Conservation (phyloP, 1,284 basidiomycete species). For the Ustilago sp. region DNA sequence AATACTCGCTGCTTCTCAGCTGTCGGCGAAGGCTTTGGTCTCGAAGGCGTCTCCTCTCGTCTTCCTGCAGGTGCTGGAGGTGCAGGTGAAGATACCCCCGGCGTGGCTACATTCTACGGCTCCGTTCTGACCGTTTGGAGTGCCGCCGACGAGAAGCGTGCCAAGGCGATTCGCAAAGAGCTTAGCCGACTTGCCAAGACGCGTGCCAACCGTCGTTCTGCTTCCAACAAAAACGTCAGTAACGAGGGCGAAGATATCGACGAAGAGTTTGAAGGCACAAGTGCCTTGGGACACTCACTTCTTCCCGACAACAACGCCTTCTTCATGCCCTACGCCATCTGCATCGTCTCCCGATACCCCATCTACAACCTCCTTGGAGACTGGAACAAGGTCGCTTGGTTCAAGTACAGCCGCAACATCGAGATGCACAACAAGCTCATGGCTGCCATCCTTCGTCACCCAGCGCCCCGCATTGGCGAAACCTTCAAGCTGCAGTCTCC, state of each 20-base stretch:
- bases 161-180: conserved; percentile 60
- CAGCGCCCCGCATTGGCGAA: conserved; percentile 64
- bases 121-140: conserved; percentile 60
- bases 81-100: conserved; percentile 51
- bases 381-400: conserved; percentile 69
- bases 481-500: conserved; percentile 55
- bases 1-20: conserved; percentile 55
- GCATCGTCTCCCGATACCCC: conserved; percentile 65
- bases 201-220: conserved; percentile 30
- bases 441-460: conserved; percentile 68
- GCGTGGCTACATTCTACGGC: conserved; percentile 60
- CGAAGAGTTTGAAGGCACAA: conserved; percentile 40
- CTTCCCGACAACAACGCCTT: conserved; percentile 61
- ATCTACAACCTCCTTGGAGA: conserved; percentile 69
- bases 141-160: conserved; percentile 58
- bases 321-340: conserved; percentile 68
- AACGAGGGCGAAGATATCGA: conserved; percentile 41
- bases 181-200: conserved; percentile 50
- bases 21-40: conserved; percentile 71
- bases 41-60: conserved; percentile 80
- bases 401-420: conserved; percentile 69
- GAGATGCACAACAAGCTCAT: conserved; percentile 69
- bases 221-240: conserved; percentile 23
- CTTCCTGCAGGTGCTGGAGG: conserved; percentile 72
- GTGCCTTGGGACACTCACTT: conserved; percentile 38